Evolutionary conservation across 2,329 filamentous ascomycete genomes (phyloP).

Genomic region (Pseudogymnoascus sp.): DNA sequence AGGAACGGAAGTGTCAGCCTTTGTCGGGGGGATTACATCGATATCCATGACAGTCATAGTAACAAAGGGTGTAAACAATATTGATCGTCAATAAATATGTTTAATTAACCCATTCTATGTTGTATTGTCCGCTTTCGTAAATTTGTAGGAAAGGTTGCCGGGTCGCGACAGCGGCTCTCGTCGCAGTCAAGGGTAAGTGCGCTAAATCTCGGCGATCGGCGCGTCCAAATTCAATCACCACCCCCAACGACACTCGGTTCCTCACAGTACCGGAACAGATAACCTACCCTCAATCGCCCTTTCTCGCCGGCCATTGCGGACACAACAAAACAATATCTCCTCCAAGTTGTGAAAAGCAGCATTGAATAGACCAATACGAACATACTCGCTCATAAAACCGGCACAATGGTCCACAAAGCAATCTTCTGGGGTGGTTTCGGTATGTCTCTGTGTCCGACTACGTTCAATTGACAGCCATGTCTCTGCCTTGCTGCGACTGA

Average conservation of each 20-base stretch:
- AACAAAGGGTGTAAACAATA: background rate
- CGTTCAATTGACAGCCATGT: background rate
- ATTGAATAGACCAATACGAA: background rate
- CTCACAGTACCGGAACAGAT: background rate
- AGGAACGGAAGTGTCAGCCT: background rate
- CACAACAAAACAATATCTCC: constrained; percentile 1
- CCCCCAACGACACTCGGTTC: constrained; percentile 3
- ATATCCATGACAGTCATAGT: background rate
- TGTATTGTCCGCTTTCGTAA: background rate
- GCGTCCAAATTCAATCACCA: constrained; percentile 9
- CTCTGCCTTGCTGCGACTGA: background rate
- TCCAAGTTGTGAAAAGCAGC: background rate
- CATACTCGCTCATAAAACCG: constrained; percentile 4
- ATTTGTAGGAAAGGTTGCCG: background rate
- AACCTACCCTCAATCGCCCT: constrained; percentile 1
- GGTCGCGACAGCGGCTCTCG: constrained; percentile 3
- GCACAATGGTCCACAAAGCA: constrained; percentile 44
- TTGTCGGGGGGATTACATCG: background rate
- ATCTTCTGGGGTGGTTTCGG: constrained; percentile 89
- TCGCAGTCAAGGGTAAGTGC: background rate
- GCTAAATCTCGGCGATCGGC: constrained; percentile 9
- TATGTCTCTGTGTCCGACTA: constrained; percentile 41
- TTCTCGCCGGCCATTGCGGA: constrained; percentile 1
- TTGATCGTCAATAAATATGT: constrained; percentile 1
- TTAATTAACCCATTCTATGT: background rate